Evolutionary conservation across 257 asterid species (phyloP).

Genomic region (Galeopsis tetrahit): DNA sequence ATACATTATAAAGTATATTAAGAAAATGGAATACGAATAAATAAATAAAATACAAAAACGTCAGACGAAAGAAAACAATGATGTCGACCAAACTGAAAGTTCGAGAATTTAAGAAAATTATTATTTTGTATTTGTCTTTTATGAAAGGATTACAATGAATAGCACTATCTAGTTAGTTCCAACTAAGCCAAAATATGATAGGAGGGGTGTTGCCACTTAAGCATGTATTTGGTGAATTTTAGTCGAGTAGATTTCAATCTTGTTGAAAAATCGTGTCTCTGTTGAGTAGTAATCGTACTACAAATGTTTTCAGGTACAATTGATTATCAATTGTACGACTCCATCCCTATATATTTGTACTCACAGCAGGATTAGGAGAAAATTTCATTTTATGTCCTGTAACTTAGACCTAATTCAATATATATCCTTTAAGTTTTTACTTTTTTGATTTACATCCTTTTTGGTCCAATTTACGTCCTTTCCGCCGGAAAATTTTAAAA

Average conservation of each 20-base stretch:
- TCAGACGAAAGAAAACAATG: neutral
- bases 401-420: no score
- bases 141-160: neutral
- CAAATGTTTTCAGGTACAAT: conserved; percentile 10
- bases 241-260: conserved; percentile 18
- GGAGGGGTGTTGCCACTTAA: conserved; percentile 21
- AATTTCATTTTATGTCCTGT: no score
- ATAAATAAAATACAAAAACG: conserved; percentile 3
- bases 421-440: no score
- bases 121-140: conserved; percentile 15
- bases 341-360: conserved; percentile 12
- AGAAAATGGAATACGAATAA: neutral
- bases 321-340: neutral
- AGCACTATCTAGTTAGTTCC: conserved; percentile 19
- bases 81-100: neutral
- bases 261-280: neutral
- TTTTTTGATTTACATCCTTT: no score
- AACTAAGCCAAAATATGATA: conserved; percentile 13
- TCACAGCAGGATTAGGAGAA: neutral
- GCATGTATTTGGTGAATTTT: conserved; percentile 26
- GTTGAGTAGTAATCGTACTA: conserved; percentile 24
- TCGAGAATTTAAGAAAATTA: conserved; percentile 7
- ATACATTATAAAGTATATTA: neutral
- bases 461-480: no score
- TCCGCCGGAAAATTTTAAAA: no score